Conservation (phyloP, 768 basidiomycete genomes). For the Asterophora parasitica region DNA sequence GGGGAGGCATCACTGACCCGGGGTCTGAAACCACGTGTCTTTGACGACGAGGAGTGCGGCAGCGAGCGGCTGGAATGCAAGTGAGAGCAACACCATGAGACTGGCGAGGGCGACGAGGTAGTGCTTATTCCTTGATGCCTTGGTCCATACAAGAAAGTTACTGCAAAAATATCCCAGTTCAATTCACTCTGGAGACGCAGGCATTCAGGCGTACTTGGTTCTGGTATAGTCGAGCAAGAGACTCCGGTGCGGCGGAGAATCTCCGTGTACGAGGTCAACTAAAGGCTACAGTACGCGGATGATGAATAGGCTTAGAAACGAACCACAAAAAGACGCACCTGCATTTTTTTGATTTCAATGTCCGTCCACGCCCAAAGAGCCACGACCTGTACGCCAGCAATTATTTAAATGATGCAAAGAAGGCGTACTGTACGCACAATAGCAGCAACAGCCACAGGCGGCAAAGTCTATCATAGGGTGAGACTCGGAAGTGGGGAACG, state of each 20-base stretch:
- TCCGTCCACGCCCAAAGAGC: constrained; percentile 56
- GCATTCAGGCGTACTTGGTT: constrained; percentile 32
- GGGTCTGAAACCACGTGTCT: constrained; percentile 37
- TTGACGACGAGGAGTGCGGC: constrained; percentile 45
- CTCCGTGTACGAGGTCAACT: constrained; percentile 51
- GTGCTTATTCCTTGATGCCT: constrained; percentile 41
- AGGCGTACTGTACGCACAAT: constrained; percentile 25
- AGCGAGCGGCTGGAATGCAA: constrained; percentile 49
- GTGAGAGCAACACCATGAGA: constrained; percentile 41
- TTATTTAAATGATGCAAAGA: neutral
- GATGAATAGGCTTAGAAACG: neutral
- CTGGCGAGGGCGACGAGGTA: constrained; percentile 47
- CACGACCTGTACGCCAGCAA: constrained; percentile 30
- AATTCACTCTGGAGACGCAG: neutral
- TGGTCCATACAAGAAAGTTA: constrained; percentile 44
- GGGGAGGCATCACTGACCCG: constrained; percentile 24
- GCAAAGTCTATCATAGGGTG: constrained; percentile 36
- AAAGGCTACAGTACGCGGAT: constrained; percentile 36
- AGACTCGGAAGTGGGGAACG: neutral
- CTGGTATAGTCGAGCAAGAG: constrained; percentile 53
- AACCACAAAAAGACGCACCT: constrained; percentile 24
- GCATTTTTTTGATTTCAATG: constrained; percentile 53
- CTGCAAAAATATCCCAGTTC: constrained; percentile 23
- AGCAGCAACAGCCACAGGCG: constrained; percentile 47
- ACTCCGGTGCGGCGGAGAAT: constrained; percentile 48